A percentile compares a stretch with the other conserved stretches of the same genome.
Evolutionary conservation across 176 grass and related monocot genomes (phyloP).

Genomic region (maize (Zea mays)): DNA sequence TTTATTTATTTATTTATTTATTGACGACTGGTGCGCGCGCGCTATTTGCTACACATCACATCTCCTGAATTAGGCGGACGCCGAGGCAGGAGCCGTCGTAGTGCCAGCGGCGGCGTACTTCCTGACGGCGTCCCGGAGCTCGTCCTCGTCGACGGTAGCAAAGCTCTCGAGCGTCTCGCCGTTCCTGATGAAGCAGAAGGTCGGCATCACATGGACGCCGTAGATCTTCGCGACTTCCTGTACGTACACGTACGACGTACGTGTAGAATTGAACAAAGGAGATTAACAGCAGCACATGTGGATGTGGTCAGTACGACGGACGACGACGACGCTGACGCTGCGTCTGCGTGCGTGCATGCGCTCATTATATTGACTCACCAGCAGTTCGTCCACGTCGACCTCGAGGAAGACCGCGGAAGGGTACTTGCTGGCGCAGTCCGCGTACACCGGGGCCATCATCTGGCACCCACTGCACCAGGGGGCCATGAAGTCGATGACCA

Average conservation of each 20-base stretch:
- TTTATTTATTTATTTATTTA: too few species aligned
- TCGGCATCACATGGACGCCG: slow-evolving; percentile 42
- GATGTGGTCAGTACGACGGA: too few species aligned
- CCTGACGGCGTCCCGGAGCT: slow-evolving; percentile 29
- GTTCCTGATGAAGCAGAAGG: slow-evolving; percentile 49
- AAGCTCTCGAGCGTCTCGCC: slow-evolving; percentile 32
- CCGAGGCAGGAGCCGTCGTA: not conserved
- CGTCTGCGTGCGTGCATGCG: too few species aligned
- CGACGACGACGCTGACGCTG: too few species aligned
- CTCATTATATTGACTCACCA: too few species aligned
- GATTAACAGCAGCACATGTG: too few species aligned
- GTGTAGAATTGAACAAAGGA: too few species aligned
- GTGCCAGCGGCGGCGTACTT: not conserved
- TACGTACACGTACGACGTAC: too few species aligned
- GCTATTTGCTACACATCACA: too few species aligned
- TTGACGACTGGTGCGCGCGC: not conserved
- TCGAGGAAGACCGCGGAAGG: slow-evolving; percentile 48
- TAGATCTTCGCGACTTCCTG: too few species aligned
- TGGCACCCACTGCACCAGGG: slow-evolving; percentile 65
- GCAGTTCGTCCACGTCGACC: slow-evolving; percentile 65
- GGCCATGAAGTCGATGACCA: slow-evolving; percentile 77
- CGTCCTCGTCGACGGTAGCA: slow-evolving; percentile 35
- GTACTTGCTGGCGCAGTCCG: slow-evolving; percentile 52
- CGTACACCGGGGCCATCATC: slow-evolving; percentile 50
- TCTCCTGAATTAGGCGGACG: not conserved